These are phyloP conservation scores for Penicillium sp. DNA, from an alignment of 2,329 filamentous ascomycete species.

Conservation along the genomic window DNA sequence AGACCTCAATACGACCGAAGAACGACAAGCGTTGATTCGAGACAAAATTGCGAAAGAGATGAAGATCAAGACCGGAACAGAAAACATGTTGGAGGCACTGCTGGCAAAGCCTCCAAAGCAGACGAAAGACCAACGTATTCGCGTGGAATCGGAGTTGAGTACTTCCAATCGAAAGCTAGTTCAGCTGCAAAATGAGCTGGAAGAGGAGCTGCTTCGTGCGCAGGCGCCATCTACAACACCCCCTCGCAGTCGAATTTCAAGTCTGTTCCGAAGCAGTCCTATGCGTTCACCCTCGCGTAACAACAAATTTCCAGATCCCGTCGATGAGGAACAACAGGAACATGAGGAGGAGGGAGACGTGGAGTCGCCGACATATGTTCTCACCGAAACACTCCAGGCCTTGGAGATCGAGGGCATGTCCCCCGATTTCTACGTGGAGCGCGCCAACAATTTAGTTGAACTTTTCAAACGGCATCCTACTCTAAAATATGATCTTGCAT, in stretches of 20 bases:
- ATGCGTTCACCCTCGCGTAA: conserved; percentile 50
- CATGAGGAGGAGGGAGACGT: conserved; percentile 63
- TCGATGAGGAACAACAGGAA: conserved; percentile 43
- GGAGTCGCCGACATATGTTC: conserved; percentile 87
- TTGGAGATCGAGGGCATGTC: conserved; percentile 83
- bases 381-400: conserved; percentile 86
- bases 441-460: conserved; percentile 89
- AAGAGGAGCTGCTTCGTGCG: conserved; percentile 59
- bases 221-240: conserved; percentile 54
- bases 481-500: conserved; percentile 93
- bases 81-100: conserved; percentile 94
- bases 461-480: conserved; percentile 92
- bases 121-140: conserved; percentile 75
- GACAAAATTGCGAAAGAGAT: conserved; percentile 91
- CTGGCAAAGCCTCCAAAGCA: conserved; percentile 95
- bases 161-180: conserved; percentile 74
- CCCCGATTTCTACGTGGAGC: conserved; percentile 91
- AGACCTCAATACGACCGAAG: conserved; percentile 61
- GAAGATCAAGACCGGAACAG: conserved; percentile 96
- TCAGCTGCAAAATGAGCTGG: conserved; percentile 58
- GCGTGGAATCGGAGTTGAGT: conserved; percentile 84
- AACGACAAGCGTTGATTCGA: conserved; percentile 70
- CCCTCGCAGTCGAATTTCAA: conserved; percentile 53
- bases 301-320: conserved; percentile 29
- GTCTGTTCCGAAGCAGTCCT: conserved; percentile 57